Conservation (phyloP, 2,329 filamentous ascomycete genomes). For the Trichoderma sp. region DNA sequence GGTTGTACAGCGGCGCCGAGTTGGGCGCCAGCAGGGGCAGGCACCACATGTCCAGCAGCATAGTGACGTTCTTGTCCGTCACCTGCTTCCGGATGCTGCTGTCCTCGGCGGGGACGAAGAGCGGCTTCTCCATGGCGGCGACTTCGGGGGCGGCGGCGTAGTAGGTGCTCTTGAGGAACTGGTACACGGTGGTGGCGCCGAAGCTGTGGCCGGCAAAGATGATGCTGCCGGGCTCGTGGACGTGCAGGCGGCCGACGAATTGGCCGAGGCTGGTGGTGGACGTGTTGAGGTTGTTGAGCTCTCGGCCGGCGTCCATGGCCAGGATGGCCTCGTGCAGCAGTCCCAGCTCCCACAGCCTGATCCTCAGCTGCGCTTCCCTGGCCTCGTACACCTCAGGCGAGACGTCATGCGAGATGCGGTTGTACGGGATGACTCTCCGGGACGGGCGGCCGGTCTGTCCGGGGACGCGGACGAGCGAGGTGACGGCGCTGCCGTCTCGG, state of each 20-base stretch:
- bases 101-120: constrained; percentile 61
- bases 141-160: constrained; percentile 58
- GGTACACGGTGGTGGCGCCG: constrained; percentile 71
- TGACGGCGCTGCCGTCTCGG: constrained; percentile 75
- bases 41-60: constrained; percentile 81
- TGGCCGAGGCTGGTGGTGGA: constrained; percentile 54
- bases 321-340: constrained; percentile 69
- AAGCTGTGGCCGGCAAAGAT: constrained; percentile 82
- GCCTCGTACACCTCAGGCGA: constrained; percentile 66
- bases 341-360: constrained; percentile 78
- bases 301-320: constrained; percentile 62
- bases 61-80: constrained; percentile 64
- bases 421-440: constrained; percentile 50
- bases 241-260: constrained; percentile 64
- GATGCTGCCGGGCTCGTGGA: constrained; percentile 71
- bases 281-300: constrained; percentile 56
- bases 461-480: constrained; percentile 70
- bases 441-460: constrained; percentile 45
- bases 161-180: constrained; percentile 78
- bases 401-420: constrained; percentile 62
- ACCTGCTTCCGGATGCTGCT: constrained; percentile 66
- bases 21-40: constrained; percentile 67
- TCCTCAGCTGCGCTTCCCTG: constrained; percentile 71
- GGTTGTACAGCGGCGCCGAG: constrained; percentile 66
- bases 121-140: constrained; percentile 53